Evolutionary conservation across 345 rosid genomes (phyloP), one percentile per base, ranked within the genome.

Genomic region (Firmiana major): DNA sequence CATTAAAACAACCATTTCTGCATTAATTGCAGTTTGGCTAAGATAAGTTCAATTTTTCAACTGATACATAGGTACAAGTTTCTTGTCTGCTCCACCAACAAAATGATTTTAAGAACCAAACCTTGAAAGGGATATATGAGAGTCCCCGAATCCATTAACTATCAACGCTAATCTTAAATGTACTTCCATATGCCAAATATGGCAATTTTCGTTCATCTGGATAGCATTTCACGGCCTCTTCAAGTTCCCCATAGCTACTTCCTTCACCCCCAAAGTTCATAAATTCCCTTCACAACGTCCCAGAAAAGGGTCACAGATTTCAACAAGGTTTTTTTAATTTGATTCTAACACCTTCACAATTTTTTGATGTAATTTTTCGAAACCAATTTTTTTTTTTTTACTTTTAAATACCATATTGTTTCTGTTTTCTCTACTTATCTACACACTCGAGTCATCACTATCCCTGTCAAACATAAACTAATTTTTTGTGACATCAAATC

Each of bases 241-340:
- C 86, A 58, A 93, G 85, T 77, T 96, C 97, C 79, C 92, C 94
- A 55, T 84, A 87, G 82, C 83, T 85, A 71, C 86, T 79, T 51
- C 91, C 99, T 86, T 96, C 95, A 73, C 99, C 98, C 99, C 99
- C n/a, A 96, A 55, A 96, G 87, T 81, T 96, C 99, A 77, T 96
- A 92, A 67, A 96, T 93, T 54, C 99, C 99, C 83, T 96, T 93
- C 26, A 93, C 97, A 58, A 96, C 75, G 92, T 88, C 81, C 98
- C 97, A 16, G 58, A 60, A 72, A 62, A 46, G n/a, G 26, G 17
- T 54, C n/a, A 28, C 55, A 64, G 48, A 51, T 73, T 57, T 59
- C 36, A 57, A 45, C 8, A 34, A 34, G n/a, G n/a, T n/a, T n/a
- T n/a, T n/a, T n/a, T n/a, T n/a, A n/a, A n/a, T 31, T 31, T 31